These are phyloP conservation scores for Fusarium austroafricanum DNA, from an alignment of 2,329 filamentous ascomycete genomes.

Conservation along the genomic window DNA sequence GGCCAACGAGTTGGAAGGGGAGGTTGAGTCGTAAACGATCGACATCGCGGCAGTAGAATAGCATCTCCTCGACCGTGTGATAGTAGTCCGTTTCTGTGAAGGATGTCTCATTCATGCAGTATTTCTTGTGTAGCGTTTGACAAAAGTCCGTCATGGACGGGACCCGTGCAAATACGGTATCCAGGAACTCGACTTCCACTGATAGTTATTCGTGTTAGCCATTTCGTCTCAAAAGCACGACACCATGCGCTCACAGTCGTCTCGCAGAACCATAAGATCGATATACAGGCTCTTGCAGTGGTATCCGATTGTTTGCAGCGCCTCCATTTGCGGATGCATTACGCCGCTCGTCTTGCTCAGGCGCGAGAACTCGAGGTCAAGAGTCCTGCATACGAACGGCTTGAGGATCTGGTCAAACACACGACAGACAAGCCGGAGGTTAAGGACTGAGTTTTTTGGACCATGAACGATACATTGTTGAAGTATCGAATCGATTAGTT, in stretches of 20 bases:
- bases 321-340: slow-evolving; percentile 52
- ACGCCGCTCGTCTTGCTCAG: slow-evolving; percentile 54
- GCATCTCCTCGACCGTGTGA: slow-evolving; percentile 54
- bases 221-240: not conserved
- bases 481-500: slow-evolving; percentile 62
- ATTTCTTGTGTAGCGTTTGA: slow-evolving; percentile 56
- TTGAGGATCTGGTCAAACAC: slow-evolving; percentile 61
- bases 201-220: slow-evolving; percentile 27
- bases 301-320: slow-evolving; percentile 59
- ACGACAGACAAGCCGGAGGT: slow-evolving; percentile 61
- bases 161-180: slow-evolving; percentile 58
- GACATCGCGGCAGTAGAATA: slow-evolving; percentile 59
- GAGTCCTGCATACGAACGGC: slow-evolving; percentile 58
- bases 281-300: slow-evolving; percentile 63
- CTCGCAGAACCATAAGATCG: slow-evolving; percentile 65
- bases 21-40: slow-evolving; percentile 62
- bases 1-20: slow-evolving; percentile 62
- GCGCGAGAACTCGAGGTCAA: slow-evolving; percentile 63
- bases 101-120: slow-evolving; percentile 61
- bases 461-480: slow-evolving; percentile 54
- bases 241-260: slow-evolving; percentile 56
- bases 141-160: slow-evolving; percentile 60
- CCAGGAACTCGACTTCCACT: slow-evolving; percentile 64
- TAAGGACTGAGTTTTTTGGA: slow-evolving; percentile 59
- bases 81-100: slow-evolving; percentile 64